Percentiles rank a stretch among this genome's conserved stretches.
Evolutionary conservation across 495 filamentous ascomycete genomes (phyloP).

Genomic region (Aspergillus bertholletiae): DNA sequence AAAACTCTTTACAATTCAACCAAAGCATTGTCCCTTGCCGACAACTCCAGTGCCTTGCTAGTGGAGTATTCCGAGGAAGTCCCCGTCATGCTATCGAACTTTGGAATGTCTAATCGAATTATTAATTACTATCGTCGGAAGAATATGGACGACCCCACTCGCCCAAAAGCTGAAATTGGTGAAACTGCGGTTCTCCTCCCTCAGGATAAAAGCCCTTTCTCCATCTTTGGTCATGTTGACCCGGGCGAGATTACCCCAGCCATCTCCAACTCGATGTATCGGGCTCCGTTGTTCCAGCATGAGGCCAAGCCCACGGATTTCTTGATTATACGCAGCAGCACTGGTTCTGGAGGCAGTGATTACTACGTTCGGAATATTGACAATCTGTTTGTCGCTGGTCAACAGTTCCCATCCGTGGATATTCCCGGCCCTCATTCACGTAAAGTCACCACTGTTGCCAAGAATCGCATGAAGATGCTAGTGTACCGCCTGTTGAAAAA

Average conservation of each 20-base stretch:
- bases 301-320: constrained; percentile 77
- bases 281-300: constrained; percentile 90
- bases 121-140: constrained; percentile 96
- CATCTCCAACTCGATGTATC: constrained; percentile 91
- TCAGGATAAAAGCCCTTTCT: constrained; percentile 93
- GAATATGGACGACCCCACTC: constrained; percentile 68
- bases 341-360: constrained; percentile 63
- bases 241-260: constrained; percentile 85
- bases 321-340: constrained; percentile 76
- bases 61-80: constrained; percentile 96
- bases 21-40: constrained; percentile 74
- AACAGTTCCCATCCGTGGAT: constrained; percentile 85
- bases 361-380: constrained; percentile 87
- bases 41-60: constrained; percentile 81
- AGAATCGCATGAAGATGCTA: constrained; percentile 94
- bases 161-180: constrained; percentile 75
- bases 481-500: constrained; percentile 80
- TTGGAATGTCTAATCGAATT: constrained; percentile 92
- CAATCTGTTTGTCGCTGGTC: constrained; percentile 83
- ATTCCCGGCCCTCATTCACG: constrained; percentile 91
- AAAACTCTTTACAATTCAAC: constrained; percentile 71
- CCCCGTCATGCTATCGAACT: constrained; percentile 86
- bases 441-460: constrained; percentile 89
- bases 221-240: constrained; percentile 88
- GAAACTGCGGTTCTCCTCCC: constrained; percentile 83